phyloP scores from a whole-genome alignment of 2,329 filamentous ascomycete genomes.

The Verticillium isaacii region DNA sequence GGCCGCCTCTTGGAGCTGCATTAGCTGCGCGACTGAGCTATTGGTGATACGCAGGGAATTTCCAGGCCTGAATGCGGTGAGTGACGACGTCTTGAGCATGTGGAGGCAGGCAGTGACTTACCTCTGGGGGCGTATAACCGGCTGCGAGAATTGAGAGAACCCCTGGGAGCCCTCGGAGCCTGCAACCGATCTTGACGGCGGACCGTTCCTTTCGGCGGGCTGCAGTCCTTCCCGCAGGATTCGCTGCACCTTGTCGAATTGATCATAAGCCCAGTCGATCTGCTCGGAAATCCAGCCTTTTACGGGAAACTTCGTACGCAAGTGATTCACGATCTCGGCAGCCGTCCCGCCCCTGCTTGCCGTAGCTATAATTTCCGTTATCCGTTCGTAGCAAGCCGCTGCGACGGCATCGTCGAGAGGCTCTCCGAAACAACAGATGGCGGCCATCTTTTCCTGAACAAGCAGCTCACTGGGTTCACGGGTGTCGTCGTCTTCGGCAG shows the following conservation, averaged over 20 bases:
- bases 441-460: conserved; percentile 10
- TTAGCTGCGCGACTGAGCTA: background rate
- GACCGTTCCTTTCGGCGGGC: background rate
- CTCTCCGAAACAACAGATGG: conserved; percentile 2
- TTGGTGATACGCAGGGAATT: background rate
- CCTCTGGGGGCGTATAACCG: background rate
- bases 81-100: background rate
- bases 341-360: conserved; percentile 1
- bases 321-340: conserved; percentile 4
- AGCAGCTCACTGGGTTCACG: conserved; percentile 20
- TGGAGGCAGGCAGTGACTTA: background rate
- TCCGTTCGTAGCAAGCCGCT: background rate
- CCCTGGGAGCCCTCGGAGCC: background rate
- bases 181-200: background rate
- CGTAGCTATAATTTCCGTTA: background rate
- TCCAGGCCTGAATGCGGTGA: background rate
- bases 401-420: background rate
- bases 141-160: background rate
- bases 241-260: background rate
- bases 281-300: conserved; percentile 1
- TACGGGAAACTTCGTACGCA: conserved; percentile 4
- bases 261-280: conserved; percentile 2
- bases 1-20: background rate
- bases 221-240: background rate
- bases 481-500: background rate